phyloP scores from a whole-genome alignment of 495 filamentous ascomycete genomes.

The Tuber borchii region DNA sequence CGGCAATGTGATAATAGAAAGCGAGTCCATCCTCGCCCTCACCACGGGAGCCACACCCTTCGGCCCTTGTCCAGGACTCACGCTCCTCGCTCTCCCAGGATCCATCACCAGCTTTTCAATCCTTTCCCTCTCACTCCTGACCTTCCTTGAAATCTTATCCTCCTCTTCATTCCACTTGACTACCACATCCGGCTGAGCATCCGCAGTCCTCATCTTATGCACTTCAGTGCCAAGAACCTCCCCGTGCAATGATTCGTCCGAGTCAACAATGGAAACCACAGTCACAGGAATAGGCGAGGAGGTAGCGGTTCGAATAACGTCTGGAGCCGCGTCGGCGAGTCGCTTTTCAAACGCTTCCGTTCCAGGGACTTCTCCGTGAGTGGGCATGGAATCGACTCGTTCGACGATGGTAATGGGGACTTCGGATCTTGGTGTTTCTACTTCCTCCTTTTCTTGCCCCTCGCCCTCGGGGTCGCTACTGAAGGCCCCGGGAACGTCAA shows the following conservation, averaged over 20 bases:
- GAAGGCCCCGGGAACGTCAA: slow-evolving; percentile 21
- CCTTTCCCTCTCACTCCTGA: slow-evolving; percentile 30
- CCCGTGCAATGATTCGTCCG: slow-evolving; percentile 50
- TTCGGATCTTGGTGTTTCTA: slow-evolving; percentile 25
- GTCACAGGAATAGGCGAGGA: slow-evolving; percentile 29
- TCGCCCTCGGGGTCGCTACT: slow-evolving; percentile 15
- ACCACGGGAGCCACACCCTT: neutral
- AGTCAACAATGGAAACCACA: slow-evolving; percentile 27
- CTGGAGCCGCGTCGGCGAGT: slow-evolving; percentile 74
- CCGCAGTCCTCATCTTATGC: slow-evolving; percentile 64
- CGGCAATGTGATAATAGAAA: neutral
- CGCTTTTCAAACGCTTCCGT: slow-evolving; percentile 68
- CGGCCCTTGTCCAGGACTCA: slow-evolving; percentile 14
- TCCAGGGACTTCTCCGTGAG: slow-evolving; percentile 75
- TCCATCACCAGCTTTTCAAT: slow-evolving; percentile 33
- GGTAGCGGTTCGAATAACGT: slow-evolving; percentile 42
- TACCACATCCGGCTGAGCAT: slow-evolving; percentile 74
- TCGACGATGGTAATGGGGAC: slow-evolving; percentile 21
- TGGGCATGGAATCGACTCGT: slow-evolving; percentile 7
- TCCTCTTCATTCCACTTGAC: slow-evolving; percentile 45
- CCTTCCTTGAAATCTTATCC: slow-evolving; percentile 35
- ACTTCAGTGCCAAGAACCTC: slow-evolving; percentile 81
- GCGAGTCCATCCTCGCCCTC: slow-evolving; percentile 4
- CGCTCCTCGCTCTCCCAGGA: slow-evolving; percentile 26
- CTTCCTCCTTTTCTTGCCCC: neutral